These are phyloP conservation scores for Calocera cornea DNA, from an alignment of 768 basidiomycete genomes.

Conservation along the genomic window DNA sequence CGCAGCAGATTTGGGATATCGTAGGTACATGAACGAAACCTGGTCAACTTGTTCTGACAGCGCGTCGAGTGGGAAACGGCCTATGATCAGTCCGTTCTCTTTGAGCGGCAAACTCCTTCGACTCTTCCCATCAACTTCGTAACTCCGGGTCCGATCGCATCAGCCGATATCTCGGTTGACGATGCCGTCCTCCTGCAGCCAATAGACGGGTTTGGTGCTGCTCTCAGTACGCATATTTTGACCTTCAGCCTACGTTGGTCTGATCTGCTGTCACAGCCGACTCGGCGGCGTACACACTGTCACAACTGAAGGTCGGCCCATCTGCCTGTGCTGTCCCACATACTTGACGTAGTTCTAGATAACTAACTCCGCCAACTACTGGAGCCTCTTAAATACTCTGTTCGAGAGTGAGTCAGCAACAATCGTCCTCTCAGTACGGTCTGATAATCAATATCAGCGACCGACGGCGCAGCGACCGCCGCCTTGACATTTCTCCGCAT, in stretches of 20 bases:
- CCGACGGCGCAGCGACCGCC: constrained; percentile 46
- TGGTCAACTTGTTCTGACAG: not conserved
- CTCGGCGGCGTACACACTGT: constrained; percentile 48
- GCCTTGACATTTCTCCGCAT: constrained; percentile 58
- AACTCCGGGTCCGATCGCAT: constrained; percentile 41
- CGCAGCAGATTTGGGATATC: constrained; percentile 9
- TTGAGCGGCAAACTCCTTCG: constrained; percentile 9
- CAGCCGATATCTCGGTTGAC: constrained; percentile 49
- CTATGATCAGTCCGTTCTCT: not conserved
- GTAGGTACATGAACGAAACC: not conserved
- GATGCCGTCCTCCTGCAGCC: constrained; percentile 45
- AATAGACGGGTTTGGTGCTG: constrained; percentile 47
- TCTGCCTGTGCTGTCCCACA: not conserved
- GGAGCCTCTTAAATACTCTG: constrained; percentile 41
- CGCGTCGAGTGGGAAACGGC: not conserved
- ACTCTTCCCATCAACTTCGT: constrained; percentile 40
- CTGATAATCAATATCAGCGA: constrained; percentile 18
- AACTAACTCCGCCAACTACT: constrained; percentile 43
- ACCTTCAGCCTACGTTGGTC: not conserved
- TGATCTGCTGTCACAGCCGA: constrained; percentile 28
- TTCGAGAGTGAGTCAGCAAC: constrained; percentile 29
- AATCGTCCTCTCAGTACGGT: not conserved
- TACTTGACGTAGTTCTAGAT: constrained; percentile 23
- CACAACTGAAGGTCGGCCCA: constrained; percentile 45
- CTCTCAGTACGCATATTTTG: not conserved